Evolutionary conservation across 257 asterid species (phyloP).

Genomic region (Gardenia jasminoides): DNA sequence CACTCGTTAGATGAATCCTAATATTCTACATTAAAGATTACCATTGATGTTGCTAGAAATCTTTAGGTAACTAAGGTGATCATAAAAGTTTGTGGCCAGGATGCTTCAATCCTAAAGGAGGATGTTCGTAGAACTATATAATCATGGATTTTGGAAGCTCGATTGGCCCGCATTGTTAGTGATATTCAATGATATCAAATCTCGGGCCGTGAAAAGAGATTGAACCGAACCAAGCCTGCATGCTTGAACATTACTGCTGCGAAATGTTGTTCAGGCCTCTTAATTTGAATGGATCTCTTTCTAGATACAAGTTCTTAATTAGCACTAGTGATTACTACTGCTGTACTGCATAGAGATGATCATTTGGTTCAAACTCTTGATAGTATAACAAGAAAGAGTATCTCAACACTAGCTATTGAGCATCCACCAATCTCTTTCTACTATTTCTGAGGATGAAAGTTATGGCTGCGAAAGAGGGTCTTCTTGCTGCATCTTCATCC

Average conservation of each 20-base stretch:
- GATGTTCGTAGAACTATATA: too few relatives aligned
- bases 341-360: background rate
- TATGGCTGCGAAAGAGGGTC: constrained; percentile 56
- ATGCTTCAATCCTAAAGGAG: too few relatives aligned
- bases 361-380: background rate
- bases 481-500: constrained; percentile 52
- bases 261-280: background rate
- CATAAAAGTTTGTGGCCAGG: too few relatives aligned
- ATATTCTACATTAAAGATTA: too few relatives aligned
- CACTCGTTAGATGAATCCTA: too few relatives aligned
- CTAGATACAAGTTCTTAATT: background rate
- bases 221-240: too few relatives aligned
- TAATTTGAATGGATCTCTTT: background rate
- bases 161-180: too few relatives aligned
- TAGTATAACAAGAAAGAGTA: background rate
- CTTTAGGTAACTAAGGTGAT: too few relatives aligned
- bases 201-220: too few relatives aligned
- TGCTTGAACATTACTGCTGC: background rate
- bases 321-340: background rate
- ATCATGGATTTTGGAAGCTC: too few relatives aligned
- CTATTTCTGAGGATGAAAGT: constrained; percentile 43
- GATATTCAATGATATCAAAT: too few relatives aligned
- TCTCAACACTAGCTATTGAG: background rate
- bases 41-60: too few relatives aligned
- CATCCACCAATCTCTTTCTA: constrained; percentile 23